Conservation (phyloP, 495 filamentous ascomycete species). For the Daldinia childiae region DNA sequence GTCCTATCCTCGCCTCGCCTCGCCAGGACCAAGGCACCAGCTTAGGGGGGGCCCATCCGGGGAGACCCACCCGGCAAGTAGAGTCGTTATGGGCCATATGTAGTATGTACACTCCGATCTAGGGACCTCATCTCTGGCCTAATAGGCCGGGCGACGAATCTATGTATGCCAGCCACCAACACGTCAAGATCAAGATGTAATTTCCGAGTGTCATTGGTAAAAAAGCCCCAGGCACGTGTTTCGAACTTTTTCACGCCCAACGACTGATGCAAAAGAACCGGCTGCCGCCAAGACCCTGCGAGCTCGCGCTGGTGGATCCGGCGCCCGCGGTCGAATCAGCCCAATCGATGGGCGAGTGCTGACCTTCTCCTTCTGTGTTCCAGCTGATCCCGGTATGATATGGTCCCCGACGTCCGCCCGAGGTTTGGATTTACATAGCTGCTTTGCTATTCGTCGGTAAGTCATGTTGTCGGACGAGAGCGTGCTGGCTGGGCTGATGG, state of each 20-base stretch:
- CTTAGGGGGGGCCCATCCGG: neutral
- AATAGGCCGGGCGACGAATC: conserved; percentile 2
- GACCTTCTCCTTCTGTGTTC: conserved; percentile 11
- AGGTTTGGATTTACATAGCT: conserved; percentile 7
- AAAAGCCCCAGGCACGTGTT: conserved; percentile 30
- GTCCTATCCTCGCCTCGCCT: neutral
- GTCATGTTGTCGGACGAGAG: neutral
- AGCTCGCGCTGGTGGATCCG: conserved; percentile 3
- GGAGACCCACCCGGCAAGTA: conserved; percentile 3
- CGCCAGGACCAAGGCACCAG: conserved; percentile 6
- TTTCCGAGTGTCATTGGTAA: conserved; percentile 30
- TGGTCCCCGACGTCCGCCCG: neutral
- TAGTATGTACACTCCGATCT: conserved; percentile 4
- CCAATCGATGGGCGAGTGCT: conserved; percentile 10
- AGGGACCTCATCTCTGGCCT: neutral
- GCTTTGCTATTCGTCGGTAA: conserved; percentile 14
- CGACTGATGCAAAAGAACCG: conserved; percentile 15
- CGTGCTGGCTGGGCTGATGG: neutral
- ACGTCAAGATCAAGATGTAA: conserved; percentile 10
- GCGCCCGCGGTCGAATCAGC: conserved; percentile 3
- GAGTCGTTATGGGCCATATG: neutral
- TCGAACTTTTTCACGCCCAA: conserved; percentile 11
- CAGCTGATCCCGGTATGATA: conserved; percentile 26
- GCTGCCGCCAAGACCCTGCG: conserved; percentile 18
- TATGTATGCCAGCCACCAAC: conserved; percentile 14